Evolutionary conservation across 225 moss, liverwort and hornwort genomes (phyloP).

Genomic region (Ulota crispa): DNA sequence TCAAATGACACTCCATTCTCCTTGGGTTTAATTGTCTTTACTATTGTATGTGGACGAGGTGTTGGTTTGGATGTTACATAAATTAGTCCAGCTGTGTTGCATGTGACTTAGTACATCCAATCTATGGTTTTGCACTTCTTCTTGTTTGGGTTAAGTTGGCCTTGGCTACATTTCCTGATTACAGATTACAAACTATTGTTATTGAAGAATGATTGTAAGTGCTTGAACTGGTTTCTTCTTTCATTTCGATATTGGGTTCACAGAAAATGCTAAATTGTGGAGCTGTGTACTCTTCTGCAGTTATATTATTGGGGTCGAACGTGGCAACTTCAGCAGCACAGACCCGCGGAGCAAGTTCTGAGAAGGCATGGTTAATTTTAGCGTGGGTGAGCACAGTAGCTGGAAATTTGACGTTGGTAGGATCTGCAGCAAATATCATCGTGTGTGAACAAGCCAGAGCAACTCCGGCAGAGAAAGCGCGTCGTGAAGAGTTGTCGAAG

Average conservation of each 20-base stretch:
- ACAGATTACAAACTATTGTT: background rate
- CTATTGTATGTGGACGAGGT: too few relatives aligned
- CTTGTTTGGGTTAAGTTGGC: background rate
- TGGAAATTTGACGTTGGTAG: conserved; percentile 83
- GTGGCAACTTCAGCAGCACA: conserved; percentile 72
- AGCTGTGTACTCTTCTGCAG: conserved; percentile 35
- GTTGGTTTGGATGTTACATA: too few relatives aligned
- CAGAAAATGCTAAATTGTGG: background rate
- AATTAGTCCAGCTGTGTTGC: background rate
- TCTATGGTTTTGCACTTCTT: background rate
- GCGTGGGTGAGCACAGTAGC: conserved; percentile 99
- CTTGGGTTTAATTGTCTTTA: too few relatives aligned
- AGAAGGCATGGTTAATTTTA: conserved; percentile 80
- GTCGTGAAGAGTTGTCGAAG: background rate
- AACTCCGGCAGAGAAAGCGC: conserved; percentile 18
- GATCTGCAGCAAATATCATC: conserved; percentile 89
- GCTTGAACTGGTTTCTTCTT: background rate
- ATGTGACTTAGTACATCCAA: background rate
- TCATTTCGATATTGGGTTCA: background rate
- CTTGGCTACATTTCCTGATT: background rate
- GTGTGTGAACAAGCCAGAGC: conserved; percentile 83
- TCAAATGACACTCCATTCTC: background rate
- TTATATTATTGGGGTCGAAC: conserved; percentile 67
- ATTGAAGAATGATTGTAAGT: background rate
- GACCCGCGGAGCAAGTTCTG: conserved; percentile 54